phyloP scores from a whole-genome alignment of 768 basidiomycete species.

The Trametes maxima region DNA sequence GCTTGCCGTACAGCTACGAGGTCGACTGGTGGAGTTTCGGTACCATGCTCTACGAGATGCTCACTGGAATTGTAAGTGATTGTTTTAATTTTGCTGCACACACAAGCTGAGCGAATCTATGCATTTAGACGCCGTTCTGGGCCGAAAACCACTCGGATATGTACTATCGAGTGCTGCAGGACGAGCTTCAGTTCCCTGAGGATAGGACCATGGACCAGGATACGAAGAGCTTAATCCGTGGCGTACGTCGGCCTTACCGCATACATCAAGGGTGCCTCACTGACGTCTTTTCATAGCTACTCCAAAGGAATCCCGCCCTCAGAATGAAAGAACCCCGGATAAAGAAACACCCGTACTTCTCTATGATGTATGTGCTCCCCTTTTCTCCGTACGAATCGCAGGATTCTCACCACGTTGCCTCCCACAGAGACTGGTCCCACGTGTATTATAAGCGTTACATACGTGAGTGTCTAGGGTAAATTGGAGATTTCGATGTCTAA shows the following conservation, averaged over 20 bases:
- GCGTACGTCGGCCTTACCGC: slow-evolving; percentile 54
- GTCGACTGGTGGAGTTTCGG: slow-evolving; percentile 99
- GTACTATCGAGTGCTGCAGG: slow-evolving; percentile 91
- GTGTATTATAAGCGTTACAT: slow-evolving; percentile 94
- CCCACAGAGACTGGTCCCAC: slow-evolving; percentile 84
- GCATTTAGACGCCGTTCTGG: slow-evolving; percentile 82
- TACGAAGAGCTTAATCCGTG: slow-evolving; percentile 93
- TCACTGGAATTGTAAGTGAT: slow-evolving; percentile 86
- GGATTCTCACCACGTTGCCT: slow-evolving; percentile 19
- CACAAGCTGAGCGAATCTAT: slow-evolving; percentile 14
- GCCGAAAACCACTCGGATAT: slow-evolving; percentile 92
- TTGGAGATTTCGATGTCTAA: slow-evolving; percentile 6
- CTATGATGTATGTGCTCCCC: slow-evolving; percentile 71
- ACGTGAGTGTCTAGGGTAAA: slow-evolving; percentile 52
- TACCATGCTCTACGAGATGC: slow-evolving; percentile 97
- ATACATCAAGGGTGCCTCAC: neutral
- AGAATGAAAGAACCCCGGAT: slow-evolving; percentile 92
- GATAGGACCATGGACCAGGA: slow-evolving; percentile 92
- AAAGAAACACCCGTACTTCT: slow-evolving; percentile 94
- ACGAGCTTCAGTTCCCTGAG: slow-evolving; percentile 87
- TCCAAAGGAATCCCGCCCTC: slow-evolving; percentile 90
- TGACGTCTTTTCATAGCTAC: slow-evolving; percentile 52
- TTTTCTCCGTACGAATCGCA: slow-evolving; percentile 14
- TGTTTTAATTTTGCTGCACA: neutral
- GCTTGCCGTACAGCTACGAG: slow-evolving; percentile 86